phyloP scores from a whole-genome alignment of 495 filamentous ascomycete species.

The Mytilinidion resinicola region DNA sequence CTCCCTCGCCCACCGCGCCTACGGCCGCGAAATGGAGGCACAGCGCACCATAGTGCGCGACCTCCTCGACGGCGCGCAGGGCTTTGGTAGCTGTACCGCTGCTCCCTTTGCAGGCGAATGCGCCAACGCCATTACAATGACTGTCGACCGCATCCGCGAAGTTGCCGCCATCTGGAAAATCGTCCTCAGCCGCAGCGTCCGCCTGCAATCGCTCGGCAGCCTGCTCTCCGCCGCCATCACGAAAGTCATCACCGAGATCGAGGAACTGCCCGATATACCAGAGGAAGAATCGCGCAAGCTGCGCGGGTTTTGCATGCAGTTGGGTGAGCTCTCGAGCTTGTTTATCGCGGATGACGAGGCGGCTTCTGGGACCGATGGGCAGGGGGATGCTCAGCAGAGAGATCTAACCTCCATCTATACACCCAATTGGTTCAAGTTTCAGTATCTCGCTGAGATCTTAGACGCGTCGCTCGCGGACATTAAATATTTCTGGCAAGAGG shows the following conservation, averaged over 20 bases:
- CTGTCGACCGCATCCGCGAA: constrained; percentile 59
- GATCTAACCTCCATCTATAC: constrained; percentile 70
- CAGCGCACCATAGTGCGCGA: constrained; percentile 81
- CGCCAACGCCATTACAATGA: constrained; percentile 62
- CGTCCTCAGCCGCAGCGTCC: constrained; percentile 74
- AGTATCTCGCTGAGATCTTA: constrained; percentile 80
- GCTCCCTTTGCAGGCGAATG: constrained; percentile 59
- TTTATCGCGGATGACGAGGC: constrained; percentile 55
- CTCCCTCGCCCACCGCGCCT: constrained; percentile 74
- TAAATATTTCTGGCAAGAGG: constrained; percentile 79
- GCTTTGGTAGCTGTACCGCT: constrained; percentile 56
- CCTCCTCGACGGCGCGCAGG: constrained; percentile 69
- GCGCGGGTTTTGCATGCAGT: constrained; percentile 60
- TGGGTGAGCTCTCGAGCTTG: constrained; percentile 67
- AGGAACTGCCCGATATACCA: constrained; percentile 79
- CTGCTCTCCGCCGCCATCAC: constrained; percentile 72
- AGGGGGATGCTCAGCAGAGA: constrained; percentile 22
- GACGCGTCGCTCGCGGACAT: constrained; percentile 88
- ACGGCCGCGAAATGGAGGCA: constrained; percentile 77
- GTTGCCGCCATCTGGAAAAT: constrained; percentile 68
- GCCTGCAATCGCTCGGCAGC: constrained; percentile 78
- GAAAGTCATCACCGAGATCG: constrained; percentile 77
- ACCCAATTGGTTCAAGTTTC: constrained; percentile 78
- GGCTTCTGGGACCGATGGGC: too few relatives aligned
- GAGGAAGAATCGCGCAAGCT: constrained; percentile 80